Base-by-base conservation (phyloP, 2,329 filamentous ascomycete genomes). In the Neofusicoccum cordaticola region DNA sequence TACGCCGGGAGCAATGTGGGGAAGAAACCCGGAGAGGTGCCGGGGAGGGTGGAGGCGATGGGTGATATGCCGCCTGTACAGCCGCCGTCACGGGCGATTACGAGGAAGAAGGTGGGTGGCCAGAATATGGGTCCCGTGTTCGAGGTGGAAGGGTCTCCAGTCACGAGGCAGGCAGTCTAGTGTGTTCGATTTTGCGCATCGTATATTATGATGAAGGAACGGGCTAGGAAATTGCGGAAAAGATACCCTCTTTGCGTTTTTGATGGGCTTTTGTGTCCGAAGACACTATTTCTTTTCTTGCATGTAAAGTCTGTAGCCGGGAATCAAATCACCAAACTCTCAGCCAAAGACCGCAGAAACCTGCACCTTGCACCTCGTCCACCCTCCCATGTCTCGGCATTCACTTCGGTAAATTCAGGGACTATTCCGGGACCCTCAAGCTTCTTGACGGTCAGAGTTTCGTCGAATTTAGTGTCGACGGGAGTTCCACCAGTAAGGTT, bases 401-500 rank as follows among this genome's bases (percentile, higher is more conserved):
- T 65, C 9, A 71, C 70, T 39, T 70, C 9, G 1, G 37, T 56
- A 13, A 71, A 51, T 17, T 70, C 57, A 45, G 69, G 69, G 62
- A 17, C 51, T 42, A 70, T 42, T 5, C 67, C 69, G 7, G 68
- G 66, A 4, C 62, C 70, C 17, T 41, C 47, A 58, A 63, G 69
- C 56, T 66, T 63, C 47, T 67, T 68, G 1, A 66, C 64, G 51
- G 62, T 67, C 4, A 44, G 41, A 4, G 60, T 61, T 34, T 37
- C 63, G 12, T 56, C 19, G 11, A 52, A 27, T 17, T 34, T 27
- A 12, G 56, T 61, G 41, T 63, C 35, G 58, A 58, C 60, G 7
- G 61, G 44, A 31, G 64, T 57, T 4, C 67, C 71, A 0, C 71
- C 71, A 1, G 71, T 71, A 47, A 71, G 64, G 53, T 73, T 72